These are phyloP conservation scores for Sporodiniella umbellata DNA, from an alignment of 371 early-diverging fungal genomes.

Conservation along the genomic window DNA sequence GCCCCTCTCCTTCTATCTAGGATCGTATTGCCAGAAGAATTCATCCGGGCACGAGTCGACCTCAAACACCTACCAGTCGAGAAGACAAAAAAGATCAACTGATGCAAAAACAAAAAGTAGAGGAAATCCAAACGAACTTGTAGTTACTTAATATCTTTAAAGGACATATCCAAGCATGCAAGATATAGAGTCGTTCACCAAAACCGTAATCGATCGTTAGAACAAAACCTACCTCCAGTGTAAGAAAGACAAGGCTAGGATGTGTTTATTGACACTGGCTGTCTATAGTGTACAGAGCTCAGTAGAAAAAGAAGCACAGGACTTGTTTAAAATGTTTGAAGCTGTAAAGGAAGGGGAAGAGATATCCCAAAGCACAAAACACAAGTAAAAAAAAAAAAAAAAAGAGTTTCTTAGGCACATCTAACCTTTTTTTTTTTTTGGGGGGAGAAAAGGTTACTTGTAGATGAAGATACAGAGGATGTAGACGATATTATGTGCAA, in stretches of 20 bases:
- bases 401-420: no score
- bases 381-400: conserved; percentile 20
- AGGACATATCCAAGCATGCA: conserved; percentile 46
- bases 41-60: conserved; percentile 32
- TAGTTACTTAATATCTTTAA: no score
- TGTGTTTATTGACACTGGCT: no score
- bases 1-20: conserved; percentile 11
- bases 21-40: conserved; percentile 51
- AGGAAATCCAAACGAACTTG: background rate
- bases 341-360: conserved; percentile 59
- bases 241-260: no score
- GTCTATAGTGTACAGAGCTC: conserved; percentile 41
- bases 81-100: conserved; percentile 38
- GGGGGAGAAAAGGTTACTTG: conserved; percentile 28
- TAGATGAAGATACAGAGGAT: conserved; percentile 39
- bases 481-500: conserved; percentile 66
- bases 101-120: conserved; percentile 32
- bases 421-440: no score
- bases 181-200: conserved; percentile 60
- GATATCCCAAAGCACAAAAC: conserved; percentile 19
- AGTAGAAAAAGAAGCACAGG: conserved; percentile 30
- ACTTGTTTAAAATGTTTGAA: conserved; percentile 64
- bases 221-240: conserved; percentile 22
- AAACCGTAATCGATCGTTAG: conserved; percentile 36
- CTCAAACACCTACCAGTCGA: conserved; percentile 29